These are phyloP conservation scores for Quercus berberidifolia DNA, from an alignment of 306 rosid genomes.

Conservation along the genomic window DNA sequence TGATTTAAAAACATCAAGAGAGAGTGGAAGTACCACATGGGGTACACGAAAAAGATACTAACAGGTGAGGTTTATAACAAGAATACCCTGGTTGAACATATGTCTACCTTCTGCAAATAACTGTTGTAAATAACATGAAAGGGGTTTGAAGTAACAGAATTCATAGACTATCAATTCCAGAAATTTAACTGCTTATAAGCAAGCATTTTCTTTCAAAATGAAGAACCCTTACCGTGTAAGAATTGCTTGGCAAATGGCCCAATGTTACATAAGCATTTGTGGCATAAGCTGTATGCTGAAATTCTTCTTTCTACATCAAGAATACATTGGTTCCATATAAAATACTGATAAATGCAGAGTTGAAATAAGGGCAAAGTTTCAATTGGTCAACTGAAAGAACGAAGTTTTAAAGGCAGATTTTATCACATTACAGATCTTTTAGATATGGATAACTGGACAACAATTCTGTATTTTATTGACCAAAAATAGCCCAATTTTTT, in stretches of 20 bases:
- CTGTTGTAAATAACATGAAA: background rate
- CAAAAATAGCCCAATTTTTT: too few relatives aligned
- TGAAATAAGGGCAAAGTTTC: background rate
- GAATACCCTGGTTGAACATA: background rate
- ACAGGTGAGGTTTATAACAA: background rate
- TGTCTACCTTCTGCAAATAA: background rate
- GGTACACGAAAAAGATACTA: background rate
- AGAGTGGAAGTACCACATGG: background rate
- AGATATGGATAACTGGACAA: background rate
- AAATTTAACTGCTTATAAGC: background rate
- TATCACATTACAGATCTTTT: background rate
- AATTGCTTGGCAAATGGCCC: constrained; percentile 73
- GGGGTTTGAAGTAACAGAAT: background rate
- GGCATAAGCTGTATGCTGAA: constrained; percentile 87
- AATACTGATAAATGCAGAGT: constrained; percentile 9
- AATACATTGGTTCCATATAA: constrained; percentile 21
- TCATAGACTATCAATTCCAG: background rate
- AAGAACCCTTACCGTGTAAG: constrained; percentile 50
- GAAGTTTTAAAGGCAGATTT: background rate
- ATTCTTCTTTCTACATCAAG: constrained; percentile 81
- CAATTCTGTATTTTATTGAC: background rate
- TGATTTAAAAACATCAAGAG: background rate
- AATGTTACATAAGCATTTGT: constrained; percentile 75
- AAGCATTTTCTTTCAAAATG: background rate
- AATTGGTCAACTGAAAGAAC: too few relatives aligned